Base-by-base conservation (phyloP, 2,329 filamentous ascomycete genomes). In the Fusarium globosum region DNA sequence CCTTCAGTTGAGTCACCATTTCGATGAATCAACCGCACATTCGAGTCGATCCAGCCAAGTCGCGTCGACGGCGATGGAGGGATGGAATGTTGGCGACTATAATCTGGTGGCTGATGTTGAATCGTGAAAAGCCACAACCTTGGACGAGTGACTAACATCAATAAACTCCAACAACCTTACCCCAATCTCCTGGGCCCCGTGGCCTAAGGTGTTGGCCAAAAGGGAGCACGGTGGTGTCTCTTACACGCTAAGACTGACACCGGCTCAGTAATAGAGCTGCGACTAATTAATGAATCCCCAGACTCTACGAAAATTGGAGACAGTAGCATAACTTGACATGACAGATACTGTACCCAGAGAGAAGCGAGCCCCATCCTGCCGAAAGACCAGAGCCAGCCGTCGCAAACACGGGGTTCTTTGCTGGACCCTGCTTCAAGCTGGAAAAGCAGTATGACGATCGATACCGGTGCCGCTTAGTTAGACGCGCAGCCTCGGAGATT, bases 161-260 rank as follows among this genome's bases (percentile, higher is more conserved):
- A 66, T 60, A 38, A 62, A 51, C 65, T 59, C 73, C 68, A 72
- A 62, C 51, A 64, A 68, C 59, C 61, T 66, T 71, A 61, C 68
- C 66, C 76, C 76, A 78, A 77, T 78, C 73, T 77, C 76, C 58
- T 59, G 58, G 69, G 58, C 67, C 58, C 53, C 61, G 71, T 69
- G 75, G 74, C 52, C 72, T 39, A 53, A 71, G 53, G 72, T 49
- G 69, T 74, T 75, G 69, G 73, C 52, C 56, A 26, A 70, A 60
- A 68, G 59, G 57, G 41, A 68, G 46, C 46, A 58, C 28, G 55
- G 33, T 57, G 59, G 48, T 61, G 52, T 53, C 45, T 61, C 52
- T 51, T 55, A 57, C 53, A 36, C 65, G 68, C 68, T 69, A 72
- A 61, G 46, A 49, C 48, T 74, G 56, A 72, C 68, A 74, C 71